These are phyloP conservation scores for Tripterygium wilfordii DNA, from an alignment of 177 flowering plant genomes.

Conservation along the genomic window DNA sequence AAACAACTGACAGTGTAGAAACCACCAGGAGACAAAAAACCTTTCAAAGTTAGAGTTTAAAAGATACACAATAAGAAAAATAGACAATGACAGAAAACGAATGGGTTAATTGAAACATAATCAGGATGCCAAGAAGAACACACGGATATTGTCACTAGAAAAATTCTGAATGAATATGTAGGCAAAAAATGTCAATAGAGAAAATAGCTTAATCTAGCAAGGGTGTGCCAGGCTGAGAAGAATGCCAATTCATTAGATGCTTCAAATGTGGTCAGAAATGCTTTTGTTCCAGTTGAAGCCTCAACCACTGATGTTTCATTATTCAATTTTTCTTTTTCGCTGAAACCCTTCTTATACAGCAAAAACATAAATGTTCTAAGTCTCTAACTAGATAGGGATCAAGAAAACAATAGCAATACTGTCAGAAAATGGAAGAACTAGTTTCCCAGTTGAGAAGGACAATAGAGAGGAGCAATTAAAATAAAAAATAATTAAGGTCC, in stretches of 20 bases:
- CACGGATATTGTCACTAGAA: too few relatives aligned
- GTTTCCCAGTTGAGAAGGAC: neutral
- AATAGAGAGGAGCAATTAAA: too few relatives aligned
- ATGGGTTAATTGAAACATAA: too few relatives aligned
- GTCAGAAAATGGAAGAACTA: neutral
- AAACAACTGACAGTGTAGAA: neutral
- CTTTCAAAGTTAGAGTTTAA: neutral
- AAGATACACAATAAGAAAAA: neutral
- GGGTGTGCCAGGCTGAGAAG: neutral
- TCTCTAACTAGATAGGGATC: too few relatives aligned
- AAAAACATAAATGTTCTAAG: too few relatives aligned
- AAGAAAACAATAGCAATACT: too few relatives aligned
- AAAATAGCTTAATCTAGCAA: neutral
- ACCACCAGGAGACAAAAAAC: neutral
- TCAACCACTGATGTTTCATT: neutral
- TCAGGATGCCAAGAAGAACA: too few relatives aligned
- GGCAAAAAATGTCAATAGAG: too few relatives aligned
- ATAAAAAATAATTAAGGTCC: too few relatives aligned
- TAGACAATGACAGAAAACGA: neutral
- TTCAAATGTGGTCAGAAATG: neutral
- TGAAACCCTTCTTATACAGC: neutral
- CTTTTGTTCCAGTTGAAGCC: neutral
- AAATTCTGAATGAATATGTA: too few relatives aligned
- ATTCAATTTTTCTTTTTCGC: neutral
- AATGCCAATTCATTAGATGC: neutral